Evolutionary conservation across 768 basidiomycete genomes (phyloP).

Genomic region (button mushroom (Agaricus bisporus)): DNA sequence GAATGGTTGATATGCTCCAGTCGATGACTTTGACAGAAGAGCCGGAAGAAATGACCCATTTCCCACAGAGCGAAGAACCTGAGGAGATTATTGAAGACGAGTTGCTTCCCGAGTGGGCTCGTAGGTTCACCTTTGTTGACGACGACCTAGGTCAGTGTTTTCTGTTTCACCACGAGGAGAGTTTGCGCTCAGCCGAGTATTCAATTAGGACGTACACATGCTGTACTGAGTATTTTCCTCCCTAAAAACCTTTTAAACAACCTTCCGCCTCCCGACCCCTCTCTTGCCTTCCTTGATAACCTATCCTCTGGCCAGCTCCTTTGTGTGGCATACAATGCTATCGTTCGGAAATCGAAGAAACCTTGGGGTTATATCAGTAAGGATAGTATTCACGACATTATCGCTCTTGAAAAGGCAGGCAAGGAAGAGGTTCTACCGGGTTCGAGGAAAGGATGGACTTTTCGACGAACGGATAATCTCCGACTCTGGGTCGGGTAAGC

Average conservation of each 20-base stretch:
- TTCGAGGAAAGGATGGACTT: slow-evolving; percentile 72
- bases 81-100: slow-evolving; percentile 57
- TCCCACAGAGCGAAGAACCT: slow-evolving; percentile 29
- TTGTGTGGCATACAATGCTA: slow-evolving; percentile 75
- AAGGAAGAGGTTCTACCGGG: slow-evolving; percentile 25
- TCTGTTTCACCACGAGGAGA: not conserved
- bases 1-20: slow-evolving; percentile 49
- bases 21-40: slow-evolving; percentile 46
- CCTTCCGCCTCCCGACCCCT: slow-evolving; percentile 14
- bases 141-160: slow-evolving; percentile 51
- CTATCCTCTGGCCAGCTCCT: slow-evolving; percentile 76
- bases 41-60: slow-evolving; percentile 46
- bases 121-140: slow-evolving; percentile 43
- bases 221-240: slow-evolving; percentile 53
- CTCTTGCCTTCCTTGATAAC: slow-evolving; percentile 42
- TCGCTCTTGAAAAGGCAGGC: slow-evolving; percentile 52
- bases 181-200: not conserved
- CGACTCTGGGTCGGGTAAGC: slow-evolving; percentile 81
- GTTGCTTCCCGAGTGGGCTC: slow-evolving; percentile 76
- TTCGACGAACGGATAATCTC: slow-evolving; percentile 80
- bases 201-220: slow-evolving; percentile 55
- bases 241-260: slow-evolving; percentile 36
- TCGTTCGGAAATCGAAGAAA: slow-evolving; percentile 71
- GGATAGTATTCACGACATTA: slow-evolving; percentile 75
- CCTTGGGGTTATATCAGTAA: slow-evolving; percentile 86